Evolutionary conservation across 2,329 filamentous ascomycete species (phyloP).

Genomic region (Cryphonectria naterciae): DNA sequence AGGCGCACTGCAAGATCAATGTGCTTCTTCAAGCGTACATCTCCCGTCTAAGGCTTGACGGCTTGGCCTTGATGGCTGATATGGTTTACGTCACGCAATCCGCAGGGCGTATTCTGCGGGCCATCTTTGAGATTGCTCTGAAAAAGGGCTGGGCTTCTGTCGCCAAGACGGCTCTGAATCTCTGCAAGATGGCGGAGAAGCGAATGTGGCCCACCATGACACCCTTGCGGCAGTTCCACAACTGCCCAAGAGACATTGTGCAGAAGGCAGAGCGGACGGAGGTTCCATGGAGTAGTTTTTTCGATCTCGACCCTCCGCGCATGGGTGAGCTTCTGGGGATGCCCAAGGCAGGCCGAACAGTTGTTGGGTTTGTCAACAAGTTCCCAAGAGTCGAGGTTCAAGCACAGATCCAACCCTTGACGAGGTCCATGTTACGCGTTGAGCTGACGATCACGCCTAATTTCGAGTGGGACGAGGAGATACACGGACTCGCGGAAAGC

Average conservation of each 20-base stretch:
- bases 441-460: constrained; percentile 91
- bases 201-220: constrained; percentile 99
- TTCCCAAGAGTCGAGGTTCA: constrained; percentile 93
- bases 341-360: constrained; percentile 82
- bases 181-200: constrained; percentile 99
- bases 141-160: constrained; percentile 96
- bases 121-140: constrained; percentile 95
- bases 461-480: constrained; percentile 90
- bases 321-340: constrained; percentile 95
- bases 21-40: constrained; percentile 96
- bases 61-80: constrained; percentile 94
- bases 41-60: constrained; percentile 89
- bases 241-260: constrained; percentile 81
- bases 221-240: constrained; percentile 86
- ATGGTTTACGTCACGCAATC: constrained; percentile 99
- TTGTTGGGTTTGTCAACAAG: constrained; percentile 85
- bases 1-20: constrained; percentile 97
- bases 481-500: constrained; percentile 86
- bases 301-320: constrained; percentile 91
- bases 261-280: constrained; percentile 94
- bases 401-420: constrained; percentile 92
- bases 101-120: constrained; percentile 90
- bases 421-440: constrained; percentile 86
- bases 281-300: constrained; percentile 90
- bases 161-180: constrained; percentile 85